Evolutionary conservation across 805 yeast genomes (phyloP), one percentile per base, ranked within the genome.

Genomic region (Schizosaccharomyces octosporus): DNA sequence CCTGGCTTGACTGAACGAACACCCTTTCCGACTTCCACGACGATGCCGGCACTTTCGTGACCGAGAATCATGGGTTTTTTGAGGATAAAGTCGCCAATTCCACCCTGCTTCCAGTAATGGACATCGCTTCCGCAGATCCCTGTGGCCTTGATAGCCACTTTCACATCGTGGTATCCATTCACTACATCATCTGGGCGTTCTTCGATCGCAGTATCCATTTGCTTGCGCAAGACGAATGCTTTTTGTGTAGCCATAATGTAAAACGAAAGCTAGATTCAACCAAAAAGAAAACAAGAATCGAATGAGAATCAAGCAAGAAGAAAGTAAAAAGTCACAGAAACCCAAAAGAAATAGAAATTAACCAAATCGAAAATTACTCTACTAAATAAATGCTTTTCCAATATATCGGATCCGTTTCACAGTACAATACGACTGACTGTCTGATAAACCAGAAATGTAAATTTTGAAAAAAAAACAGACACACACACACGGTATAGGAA

Each of bases 41-140:
- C 82, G 36, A 81, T 73, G 62, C 95, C 96, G 5, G 89, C 74
- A 11, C 89, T 82, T 69, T 87, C 96, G 69, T 87, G 96, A 57
- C 95, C 96, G 65, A 87, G 73, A 45, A 87, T 87, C 90, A 87
- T 84, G 57, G 95, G 95, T 31, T 75, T 72, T 65, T 77, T 78
- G 63, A 87, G 83, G 7, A 81, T 80, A 66, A 85, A 87, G 7
- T 80, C 77, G 29, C 95, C 95, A 67, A 87, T 84, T 62, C 76
- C 77, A 3, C 95, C 95, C 65, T 84, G 84, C 39, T 81, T 78
- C 67, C 81, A 86, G 74, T 83, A 87, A 70, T 87, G 95, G 64
- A 86, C 83, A 45, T 66, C 67, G 19, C 48, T 39, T 3, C 95
- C 95, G 71, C 95, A 87, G 63, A 87, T 82, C 39, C 95, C 95